Base-by-base conservation (phyloP, 805 yeast species). In the Kregervanrija pseudodelftensis region DNA sequence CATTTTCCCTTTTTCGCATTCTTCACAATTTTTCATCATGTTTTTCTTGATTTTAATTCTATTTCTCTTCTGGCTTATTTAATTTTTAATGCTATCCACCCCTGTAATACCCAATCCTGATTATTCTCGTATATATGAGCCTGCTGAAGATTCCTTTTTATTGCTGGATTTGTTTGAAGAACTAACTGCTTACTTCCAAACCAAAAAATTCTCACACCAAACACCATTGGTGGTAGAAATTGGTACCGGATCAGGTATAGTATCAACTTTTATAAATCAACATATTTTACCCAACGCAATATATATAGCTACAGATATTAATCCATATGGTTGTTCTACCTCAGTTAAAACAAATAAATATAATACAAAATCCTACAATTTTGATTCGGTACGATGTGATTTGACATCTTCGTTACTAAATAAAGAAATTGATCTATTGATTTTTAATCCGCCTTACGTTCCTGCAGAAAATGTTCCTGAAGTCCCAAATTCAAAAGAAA, bases 401-500 rank as follows among this genome's bases (percentile, higher is more conserved):
- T 63, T 89, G 30, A 73, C 84, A 0, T 54, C 72, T 9, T 69
- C 77, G 2, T 49, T 88, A 9, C 60, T 74, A 11, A 56, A 57
- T 0, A 53, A 70, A 2, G 41, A 65, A 4, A 72, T 89, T 1
- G 98, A 93, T 56, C 46, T 91, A 1, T 66, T 93, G 16, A 70
- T 93, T 1, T 93, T 93, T 65, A 93, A 93, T 57, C 99, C 99
- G 0, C 99, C 99, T 0, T 93, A 93, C 59, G 99, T 93, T 1
- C 99, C 99, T 0, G 86, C 91, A 1, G 89, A 80, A 47, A 58
- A 56, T 0, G 84, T 87, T 0, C 97, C 98, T 0, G 57, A 50
- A 0, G 52, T 75, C 1, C 93, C 93, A 0, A 48, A 46, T 1
- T 37, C 55, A 0, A 53, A 51, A 0, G 70, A 69, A 3, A 75